Evolutionary conservation across 2,329 filamentous ascomycete genomes (phyloP), one percentile per base, ranked within the genome.

Genomic region (Botrytis porri): DNA sequence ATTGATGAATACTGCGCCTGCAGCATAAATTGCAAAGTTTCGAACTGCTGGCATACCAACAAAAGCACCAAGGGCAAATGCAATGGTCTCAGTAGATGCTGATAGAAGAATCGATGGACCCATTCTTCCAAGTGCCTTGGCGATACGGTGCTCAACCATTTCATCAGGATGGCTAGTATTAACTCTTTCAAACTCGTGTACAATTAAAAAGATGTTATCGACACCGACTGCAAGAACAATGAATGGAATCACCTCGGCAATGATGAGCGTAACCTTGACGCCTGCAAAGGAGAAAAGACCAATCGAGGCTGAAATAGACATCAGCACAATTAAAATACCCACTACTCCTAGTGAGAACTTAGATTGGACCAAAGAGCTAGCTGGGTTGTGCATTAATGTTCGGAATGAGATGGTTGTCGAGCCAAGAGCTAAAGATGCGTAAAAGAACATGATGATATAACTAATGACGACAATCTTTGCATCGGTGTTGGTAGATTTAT

Each of bases 371-470:
- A 99, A 84, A 3, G 93, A 90, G 69, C 93, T 91, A 20, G 93
- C 88, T 1, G 95, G 95, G 79, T 97, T 97, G 70, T 88, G 89
- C 66, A 97, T 83, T 63, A 98, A 84, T 73, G 95, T 92, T 77
- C 88, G 89, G 73, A 95, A 84, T 1, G 91, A 93, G 73, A 97
- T 85, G 9, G 92, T 94, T 0, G 93, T 96, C 1, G 95, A 97
- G 0, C 96, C 96, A 0, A 99, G 86, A 0, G 96, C 95, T 70
- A 99, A 84, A 9, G 95, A 98, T 6, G 95, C 96, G 80, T 99
- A 99, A 75, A 99, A 84, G 83, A 99, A 99, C 96, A 99, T 99
- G 84, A 98, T 93, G 76, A 98, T 87, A 83, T 99, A 99, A 86
- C 95, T 98, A 83, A 99, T 92, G 71, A 95, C 89, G 37, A 99